Conservation (phyloP, 148 eudicot genomes). For the Silene conica region DNA sequence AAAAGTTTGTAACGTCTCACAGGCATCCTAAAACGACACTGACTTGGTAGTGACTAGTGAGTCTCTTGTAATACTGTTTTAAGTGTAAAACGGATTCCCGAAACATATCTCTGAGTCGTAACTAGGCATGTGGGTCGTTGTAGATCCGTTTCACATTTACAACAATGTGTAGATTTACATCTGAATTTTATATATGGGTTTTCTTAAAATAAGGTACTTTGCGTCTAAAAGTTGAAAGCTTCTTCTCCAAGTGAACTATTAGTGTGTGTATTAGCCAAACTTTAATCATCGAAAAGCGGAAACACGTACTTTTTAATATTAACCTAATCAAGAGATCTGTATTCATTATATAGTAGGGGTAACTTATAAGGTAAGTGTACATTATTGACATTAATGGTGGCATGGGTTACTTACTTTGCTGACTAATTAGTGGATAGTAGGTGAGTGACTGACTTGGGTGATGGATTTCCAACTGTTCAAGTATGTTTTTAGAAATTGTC, state of each 20-base stretch:
- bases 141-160: no score
- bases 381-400: constrained; percentile 13
- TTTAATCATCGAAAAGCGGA: neutral
- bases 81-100: no score
- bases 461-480: constrained; percentile 16
- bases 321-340: neutral
- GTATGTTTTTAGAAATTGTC: neutral
- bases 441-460: neutral
- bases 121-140: no score
- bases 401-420: neutral
- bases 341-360: neutral
- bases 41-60: no score
- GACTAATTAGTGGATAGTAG: neutral
- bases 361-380: constrained; percentile 4
- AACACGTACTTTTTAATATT: neutral
- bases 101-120: no score
- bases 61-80: no score
- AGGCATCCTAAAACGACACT: no score
- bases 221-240: neutral
- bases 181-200: neutral
- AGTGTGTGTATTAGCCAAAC: neutral
- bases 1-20: no score
- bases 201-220: neutral
- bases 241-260: neutral
- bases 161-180: no score